phyloP scores from a whole-genome alignment of 805 yeast species.

The Lachancea mirantina region DNA sequence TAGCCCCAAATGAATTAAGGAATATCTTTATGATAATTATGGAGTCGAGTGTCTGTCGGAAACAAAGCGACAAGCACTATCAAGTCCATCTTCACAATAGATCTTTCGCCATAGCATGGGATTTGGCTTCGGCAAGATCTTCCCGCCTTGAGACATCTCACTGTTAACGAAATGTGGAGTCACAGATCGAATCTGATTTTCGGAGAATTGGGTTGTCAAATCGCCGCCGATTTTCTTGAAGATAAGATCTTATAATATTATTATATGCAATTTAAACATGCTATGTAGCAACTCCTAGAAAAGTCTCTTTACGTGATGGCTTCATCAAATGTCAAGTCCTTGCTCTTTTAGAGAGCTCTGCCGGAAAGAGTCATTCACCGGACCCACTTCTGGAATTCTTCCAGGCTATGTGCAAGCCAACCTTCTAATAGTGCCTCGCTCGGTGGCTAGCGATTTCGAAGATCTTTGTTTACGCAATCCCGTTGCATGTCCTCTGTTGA shows the following conservation, averaged over 20 bases:
- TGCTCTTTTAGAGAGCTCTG: slow-evolving; percentile 13
- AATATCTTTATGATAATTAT: no score
- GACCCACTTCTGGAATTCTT: slow-evolving; percentile 19
- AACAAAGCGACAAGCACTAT: no score
- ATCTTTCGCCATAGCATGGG: no score
- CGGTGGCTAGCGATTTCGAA: slow-evolving; percentile 30
- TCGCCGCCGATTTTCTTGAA: slow-evolving; percentile 1
- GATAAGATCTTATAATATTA: not conserved
- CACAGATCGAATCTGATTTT: no score
- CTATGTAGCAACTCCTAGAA: not conserved
- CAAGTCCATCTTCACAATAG: no score
- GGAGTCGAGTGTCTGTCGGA: no score
- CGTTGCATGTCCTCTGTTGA: slow-evolving; percentile 35
- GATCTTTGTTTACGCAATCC: slow-evolving; percentile 34
- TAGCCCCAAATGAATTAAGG: no score
- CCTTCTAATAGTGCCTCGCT: slow-evolving; percentile 32
- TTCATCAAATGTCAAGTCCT: slow-evolving; percentile 11
- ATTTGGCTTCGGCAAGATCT: no score
- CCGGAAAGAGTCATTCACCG: slow-evolving; percentile 9
- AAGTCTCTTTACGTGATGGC: not conserved
- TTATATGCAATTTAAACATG: not conserved
- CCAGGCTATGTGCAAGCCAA: slow-evolving; percentile 36
- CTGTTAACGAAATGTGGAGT: no score
- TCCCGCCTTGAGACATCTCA: no score
- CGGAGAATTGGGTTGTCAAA: slow-evolving; percentile 1